Evolutionary conservation across 352 stramenopile species (phyloP), one percentile per base, ranked within the genome.

Genomic region (Globisporangium mamillatum): DNA sequence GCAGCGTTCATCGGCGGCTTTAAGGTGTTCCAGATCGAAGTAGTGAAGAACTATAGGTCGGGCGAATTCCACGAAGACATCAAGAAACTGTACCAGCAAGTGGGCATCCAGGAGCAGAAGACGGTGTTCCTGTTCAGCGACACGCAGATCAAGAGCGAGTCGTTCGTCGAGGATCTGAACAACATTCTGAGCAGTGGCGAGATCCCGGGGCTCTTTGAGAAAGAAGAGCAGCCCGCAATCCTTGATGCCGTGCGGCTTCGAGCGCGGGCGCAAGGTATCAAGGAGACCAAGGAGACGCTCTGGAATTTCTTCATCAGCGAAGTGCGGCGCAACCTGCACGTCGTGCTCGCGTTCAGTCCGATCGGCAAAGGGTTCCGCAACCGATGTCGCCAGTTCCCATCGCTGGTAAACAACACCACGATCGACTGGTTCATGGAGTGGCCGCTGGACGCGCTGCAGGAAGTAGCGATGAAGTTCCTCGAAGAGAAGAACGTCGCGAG

Each of bases 371-470:
- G 80, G 14, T 94, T 95, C 67, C 82, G 86, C 50, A 89, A 93
- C 57, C 81, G 89, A 14, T 82, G 94, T 20, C 88, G 92, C 25
- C 88, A 97, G 68, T 98, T 97, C 71, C 94, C 94, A 38, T 95
- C 89, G n/a, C 78, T 98, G 18, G 91, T 98, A 2, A 98, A 97
- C 68, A 97, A 92, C 72, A 98, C 90, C 0, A 98, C 91, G 8
- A 98, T 98, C 64, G 92, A 98, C 66, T 97, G 91, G 91, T 97
- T 97, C 77, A 95, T 97, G 46, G 89, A 91, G 41, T 98, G 94
- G 94, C 94, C 94, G 1, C 66, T 92, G 0, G 94, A 98, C 50
- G 94, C 94, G 4, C 80, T 98, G 1, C 86, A 97, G 64, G 93
- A 97, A 64, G 94, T 98, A 7, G 94, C 83, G 5, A 96, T 93